A percentile compares a stretch with the other conserved stretches of the same genome.
Evolutionary conservation across 164 flowering plant genomes (phyloP).

Genomic region (Echeveria elegans): DNA sequence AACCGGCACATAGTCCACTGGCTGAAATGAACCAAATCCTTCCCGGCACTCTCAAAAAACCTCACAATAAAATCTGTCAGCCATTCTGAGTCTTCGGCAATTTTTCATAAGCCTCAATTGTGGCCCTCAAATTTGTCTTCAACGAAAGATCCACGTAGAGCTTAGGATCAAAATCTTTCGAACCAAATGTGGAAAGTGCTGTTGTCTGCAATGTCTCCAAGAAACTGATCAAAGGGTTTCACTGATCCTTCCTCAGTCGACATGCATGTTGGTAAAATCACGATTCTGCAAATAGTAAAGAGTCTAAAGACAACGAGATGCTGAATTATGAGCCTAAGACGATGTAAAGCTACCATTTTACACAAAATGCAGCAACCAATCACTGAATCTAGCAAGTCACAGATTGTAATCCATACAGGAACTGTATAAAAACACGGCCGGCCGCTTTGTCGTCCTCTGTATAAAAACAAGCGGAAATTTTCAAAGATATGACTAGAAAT

Average conservation of each 20-base stretch:
- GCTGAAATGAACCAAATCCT: slow-evolving; percentile 47
- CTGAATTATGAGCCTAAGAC: not conserved
- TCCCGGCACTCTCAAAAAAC: slow-evolving; percentile 54
- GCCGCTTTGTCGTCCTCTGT: too few species aligned
- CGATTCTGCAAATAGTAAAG: not conserved
- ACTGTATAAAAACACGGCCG: too few species aligned
- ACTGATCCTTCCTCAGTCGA: not conserved
- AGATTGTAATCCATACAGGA: too few species aligned
- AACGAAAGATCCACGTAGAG: slow-evolving; percentile 60
- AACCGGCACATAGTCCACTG: slow-evolving; percentile 49
- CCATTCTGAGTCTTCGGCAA: slow-evolving; percentile 29
- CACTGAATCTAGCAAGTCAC: not conserved
- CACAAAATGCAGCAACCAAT: not conserved
- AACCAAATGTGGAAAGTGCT: slow-evolving; percentile 47
- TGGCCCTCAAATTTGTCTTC: slow-evolving; percentile 30
- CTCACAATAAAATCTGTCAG: slow-evolving; percentile 30
- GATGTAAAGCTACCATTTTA: not conserved
- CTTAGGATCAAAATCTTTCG: slow-evolving; percentile 57
- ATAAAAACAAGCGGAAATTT: too few species aligned
- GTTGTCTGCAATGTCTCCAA: slow-evolving; percentile 50
- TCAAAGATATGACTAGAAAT: too few species aligned
- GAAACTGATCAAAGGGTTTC: slow-evolving; percentile 39
- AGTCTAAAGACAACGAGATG: not conserved
- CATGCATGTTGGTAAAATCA: not conserved
- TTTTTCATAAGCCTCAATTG: slow-evolving; percentile 36